A percentile compares a stretch with the other conserved stretches of the same genome.
Conservation (phyloP, 2,329 filamentous ascomycete species). For the Tolypocladium sp. region DNA sequence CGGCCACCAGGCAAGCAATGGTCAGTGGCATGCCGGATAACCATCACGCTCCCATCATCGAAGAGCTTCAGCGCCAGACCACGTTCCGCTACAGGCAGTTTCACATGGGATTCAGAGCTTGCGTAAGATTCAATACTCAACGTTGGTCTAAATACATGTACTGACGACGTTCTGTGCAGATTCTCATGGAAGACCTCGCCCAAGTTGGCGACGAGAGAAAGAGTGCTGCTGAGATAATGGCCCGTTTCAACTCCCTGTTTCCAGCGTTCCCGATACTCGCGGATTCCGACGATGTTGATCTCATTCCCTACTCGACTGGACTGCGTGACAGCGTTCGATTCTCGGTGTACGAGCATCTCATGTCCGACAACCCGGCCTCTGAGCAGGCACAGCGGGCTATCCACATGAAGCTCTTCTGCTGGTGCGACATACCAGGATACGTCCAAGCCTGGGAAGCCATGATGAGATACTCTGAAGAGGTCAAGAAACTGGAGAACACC, state of each 20-base stretch:
- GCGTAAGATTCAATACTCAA: constrained; percentile 12
- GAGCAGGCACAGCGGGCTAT: constrained; percentile 13
- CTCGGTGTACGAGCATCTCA: constrained; percentile 22
- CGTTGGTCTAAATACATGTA: not conserved
- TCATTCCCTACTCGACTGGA: constrained; percentile 18
- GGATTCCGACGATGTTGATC: constrained; percentile 12
- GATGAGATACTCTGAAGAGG: constrained; percentile 20
- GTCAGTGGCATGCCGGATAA: constrained; percentile 5
- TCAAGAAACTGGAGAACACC: constrained; percentile 22
- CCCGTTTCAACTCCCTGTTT: constrained; percentile 25
- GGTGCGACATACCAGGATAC: constrained; percentile 22
- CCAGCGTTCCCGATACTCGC: constrained; percentile 15
- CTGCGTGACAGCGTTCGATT: constrained; percentile 26
- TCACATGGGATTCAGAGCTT: constrained; percentile 22
- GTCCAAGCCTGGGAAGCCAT: constrained; percentile 17
- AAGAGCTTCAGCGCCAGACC: constrained; percentile 20
- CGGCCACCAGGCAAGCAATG: constrained; percentile 10
- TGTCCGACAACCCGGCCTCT: constrained; percentile 13
- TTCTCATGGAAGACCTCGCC: constrained; percentile 15
- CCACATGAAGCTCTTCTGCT: constrained; percentile 19
- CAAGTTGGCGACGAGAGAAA: constrained; percentile 4
- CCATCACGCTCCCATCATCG: constrained; percentile 10
- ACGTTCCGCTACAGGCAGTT: constrained; percentile 17
- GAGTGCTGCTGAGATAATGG: constrained; percentile 17
- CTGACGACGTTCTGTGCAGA: constrained; percentile 8